Percentiles rank a stretch among this genome's conserved stretches.
Conservation (phyloP, 1,284 basidiomycete genomes). For the Hypsizygus ulmarius region DNA sequence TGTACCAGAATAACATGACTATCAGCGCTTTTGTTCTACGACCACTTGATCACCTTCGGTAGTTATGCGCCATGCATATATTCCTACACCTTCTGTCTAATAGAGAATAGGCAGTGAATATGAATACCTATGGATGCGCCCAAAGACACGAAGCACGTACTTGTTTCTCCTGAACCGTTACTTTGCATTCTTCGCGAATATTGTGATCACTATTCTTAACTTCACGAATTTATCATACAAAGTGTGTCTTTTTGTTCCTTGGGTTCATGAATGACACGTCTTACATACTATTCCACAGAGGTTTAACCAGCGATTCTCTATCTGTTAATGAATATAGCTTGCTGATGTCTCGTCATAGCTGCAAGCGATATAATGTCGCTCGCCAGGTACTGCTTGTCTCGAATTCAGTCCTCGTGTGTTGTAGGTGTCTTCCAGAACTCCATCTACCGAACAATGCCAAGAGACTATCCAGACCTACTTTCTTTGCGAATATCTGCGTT, state of each 20-base stretch:
- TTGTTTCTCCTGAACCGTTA: conserved; percentile 45
- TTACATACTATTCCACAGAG: not conserved
- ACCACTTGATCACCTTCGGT: conserved; percentile 35
- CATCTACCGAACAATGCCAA: not conserved
- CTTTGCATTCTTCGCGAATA: conserved; percentile 33
- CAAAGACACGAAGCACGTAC: conserved; percentile 31
- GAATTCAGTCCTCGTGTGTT: conserved; percentile 38
- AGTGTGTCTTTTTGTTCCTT: conserved; percentile 17
- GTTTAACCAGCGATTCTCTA: not conserved
- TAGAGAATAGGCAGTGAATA: conserved; percentile 32
- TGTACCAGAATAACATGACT: not conserved
- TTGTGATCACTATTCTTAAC: conserved; percentile 28
- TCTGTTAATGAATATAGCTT: not conserved
- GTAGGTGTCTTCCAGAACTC: conserved; percentile 22
- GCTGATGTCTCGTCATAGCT: not conserved
- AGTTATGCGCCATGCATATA: conserved; percentile 10
- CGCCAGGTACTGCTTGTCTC: conserved; percentile 36
- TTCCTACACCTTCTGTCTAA: not conserved
- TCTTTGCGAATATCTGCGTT: conserved; percentile 38
- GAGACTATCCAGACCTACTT: conserved; percentile 28
- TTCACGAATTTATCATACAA: conserved; percentile 23
- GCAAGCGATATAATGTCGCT: conserved; percentile 23
- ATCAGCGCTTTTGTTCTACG: conserved; percentile 32
- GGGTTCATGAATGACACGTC: no score
- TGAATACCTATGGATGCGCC: conserved; percentile 36